Percentiles rank a stretch among this genome's conserved stretches.
These are phyloP conservation scores for Lonicera japonica DNA, from an alignment of 129 eudicot genomes.

Conservation along the genomic window DNA sequence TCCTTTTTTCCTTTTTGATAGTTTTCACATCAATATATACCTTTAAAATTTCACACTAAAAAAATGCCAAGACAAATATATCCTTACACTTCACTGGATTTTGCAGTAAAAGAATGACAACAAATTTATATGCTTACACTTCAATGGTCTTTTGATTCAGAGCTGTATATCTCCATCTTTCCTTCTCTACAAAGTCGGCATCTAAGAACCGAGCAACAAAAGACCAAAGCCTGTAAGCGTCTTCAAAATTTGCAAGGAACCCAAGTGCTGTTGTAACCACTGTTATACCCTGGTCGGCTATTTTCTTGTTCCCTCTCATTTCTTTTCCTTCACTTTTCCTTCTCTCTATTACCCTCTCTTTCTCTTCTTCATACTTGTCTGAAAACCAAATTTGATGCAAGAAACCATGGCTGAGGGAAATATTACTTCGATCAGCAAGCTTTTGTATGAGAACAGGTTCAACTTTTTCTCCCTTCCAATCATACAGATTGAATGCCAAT, in stretches of 20 bases:
- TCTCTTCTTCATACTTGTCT: conserved; percentile 55
- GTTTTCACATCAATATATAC: neutral
- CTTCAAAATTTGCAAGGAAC: conserved; percentile 65
- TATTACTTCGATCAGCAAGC: conserved; percentile 70
- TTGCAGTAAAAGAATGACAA: conserved; percentile 36
- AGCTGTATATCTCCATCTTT: conserved; percentile 82
- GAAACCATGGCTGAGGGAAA: conserved; percentile 58
- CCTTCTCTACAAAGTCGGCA: conserved; percentile 88
- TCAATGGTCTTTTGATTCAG: conserved; percentile 66
- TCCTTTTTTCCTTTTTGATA: neutral
- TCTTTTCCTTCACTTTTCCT: conserved; percentile 17
- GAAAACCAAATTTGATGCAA: conserved; percentile 63
- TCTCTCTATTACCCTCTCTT: conserved; percentile 21
- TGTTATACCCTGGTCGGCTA: conserved; percentile 27
- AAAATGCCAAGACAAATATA: neutral
- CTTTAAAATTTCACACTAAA: neutral
- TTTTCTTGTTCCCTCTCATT: conserved; percentile 26
- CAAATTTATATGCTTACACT: conserved; percentile 19
- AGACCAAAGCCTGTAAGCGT: conserved; percentile 68
- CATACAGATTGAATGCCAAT: conserved; percentile 63
- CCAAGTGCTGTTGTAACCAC: conserved; percentile 70
- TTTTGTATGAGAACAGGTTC: conserved; percentile 79
- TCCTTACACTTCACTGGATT: conserved; percentile 51
- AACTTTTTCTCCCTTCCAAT: conserved; percentile 83
- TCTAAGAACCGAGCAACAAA: conserved; percentile 76